Evolutionary conservation across 2,329 filamentous ascomycete genomes (phyloP).

Genomic region (Fusarium coffeatum): DNA sequence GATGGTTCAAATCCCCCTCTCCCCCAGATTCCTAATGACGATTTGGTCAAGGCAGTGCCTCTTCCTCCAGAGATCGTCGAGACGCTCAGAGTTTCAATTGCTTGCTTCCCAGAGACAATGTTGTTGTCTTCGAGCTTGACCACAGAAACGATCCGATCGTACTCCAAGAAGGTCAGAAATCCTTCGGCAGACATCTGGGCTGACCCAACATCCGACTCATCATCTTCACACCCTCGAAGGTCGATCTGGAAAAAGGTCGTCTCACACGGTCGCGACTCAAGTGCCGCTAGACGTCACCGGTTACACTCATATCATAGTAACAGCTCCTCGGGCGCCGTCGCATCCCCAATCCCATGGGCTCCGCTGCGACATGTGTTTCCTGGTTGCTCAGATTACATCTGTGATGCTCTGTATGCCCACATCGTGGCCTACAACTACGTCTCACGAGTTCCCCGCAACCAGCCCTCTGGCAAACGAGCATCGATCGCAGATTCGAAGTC

Average conservation of each 20-base stretch:
- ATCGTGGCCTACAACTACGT: slow-evolving; percentile 70
- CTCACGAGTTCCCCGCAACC: slow-evolving; percentile 47
- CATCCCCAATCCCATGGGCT: slow-evolving; percentile 54
- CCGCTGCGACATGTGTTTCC: slow-evolving; percentile 65
- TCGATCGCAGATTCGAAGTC: slow-evolving; percentile 37
- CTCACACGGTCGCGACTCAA: slow-evolving; percentile 44
- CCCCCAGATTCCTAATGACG: slow-evolving; percentile 49
- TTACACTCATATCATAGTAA: slow-evolving; percentile 27
- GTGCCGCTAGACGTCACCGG: slow-evolving; percentile 30
- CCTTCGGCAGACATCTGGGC: slow-evolving; percentile 44
- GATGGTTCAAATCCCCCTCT: slow-evolving; percentile 49
- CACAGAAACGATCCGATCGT: slow-evolving; percentile 67
- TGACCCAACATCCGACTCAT: slow-evolving; percentile 33
- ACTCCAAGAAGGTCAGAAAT: slow-evolving; percentile 65
- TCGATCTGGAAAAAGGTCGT: slow-evolving; percentile 55
- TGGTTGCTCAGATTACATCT: slow-evolving; percentile 64
- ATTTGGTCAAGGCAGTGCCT: slow-evolving; percentile 57
- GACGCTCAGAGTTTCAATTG: slow-evolving; percentile 63
- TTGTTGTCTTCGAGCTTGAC: slow-evolving; percentile 66
- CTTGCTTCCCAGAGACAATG: slow-evolving; percentile 70
- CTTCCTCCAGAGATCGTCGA: slow-evolving; percentile 66
- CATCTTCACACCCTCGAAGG: slow-evolving; percentile 35
- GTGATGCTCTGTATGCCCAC: slow-evolving; percentile 69
- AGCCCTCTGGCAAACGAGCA: slow-evolving; percentile 32
- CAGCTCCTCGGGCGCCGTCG: slow-evolving; percentile 20